Conservation (phyloP, 352 stramenopile genomes). For the Phytophthora colocasiae region DNA sequence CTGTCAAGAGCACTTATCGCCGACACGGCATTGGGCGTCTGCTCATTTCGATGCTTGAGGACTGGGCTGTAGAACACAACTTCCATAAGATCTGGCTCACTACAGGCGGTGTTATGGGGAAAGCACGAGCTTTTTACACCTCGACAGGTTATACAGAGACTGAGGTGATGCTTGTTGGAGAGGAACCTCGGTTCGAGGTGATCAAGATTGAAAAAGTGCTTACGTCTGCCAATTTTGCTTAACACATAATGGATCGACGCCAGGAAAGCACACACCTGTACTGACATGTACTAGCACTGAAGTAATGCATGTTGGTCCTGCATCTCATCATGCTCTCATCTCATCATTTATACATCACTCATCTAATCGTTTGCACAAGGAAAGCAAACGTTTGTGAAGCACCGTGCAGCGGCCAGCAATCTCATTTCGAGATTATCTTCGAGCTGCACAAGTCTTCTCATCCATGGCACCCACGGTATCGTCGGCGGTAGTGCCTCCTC, state of each 20-base stretch:
- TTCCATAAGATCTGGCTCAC: conserved; percentile 41
- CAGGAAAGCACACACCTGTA: too few relatives aligned
- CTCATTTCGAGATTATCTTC: not conserved
- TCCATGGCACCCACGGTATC: conserved; percentile 9
- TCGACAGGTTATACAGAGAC: conserved; percentile 29
- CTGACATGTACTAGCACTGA: too few relatives aligned
- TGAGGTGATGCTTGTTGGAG: conserved; percentile 9
- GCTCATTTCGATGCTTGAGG: conserved; percentile 36
- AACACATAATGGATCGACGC: too few relatives aligned
- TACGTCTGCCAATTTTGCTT: not conserved
- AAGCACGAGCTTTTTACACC: conserved; percentile 31
- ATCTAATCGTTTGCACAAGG: too few relatives aligned
- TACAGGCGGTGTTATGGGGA: conserved; percentile 27
- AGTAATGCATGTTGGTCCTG: too few relatives aligned
- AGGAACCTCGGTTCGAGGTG: conserved; percentile 24
- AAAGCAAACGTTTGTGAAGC: not conserved
- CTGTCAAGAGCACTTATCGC: conserved; percentile 36
- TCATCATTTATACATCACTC: too few relatives aligned
- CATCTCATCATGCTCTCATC: too few relatives aligned
- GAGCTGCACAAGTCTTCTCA: not conserved
- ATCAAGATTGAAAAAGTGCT: conserved; percentile 37
- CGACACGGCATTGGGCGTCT: conserved; percentile 41
- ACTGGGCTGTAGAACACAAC: conserved; percentile 28
- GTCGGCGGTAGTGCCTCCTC: not conserved
- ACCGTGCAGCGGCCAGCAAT: not conserved